phyloP scores from a whole-genome alignment of 495 filamentous ascomycete species.

The Collariella sp. region DNA sequence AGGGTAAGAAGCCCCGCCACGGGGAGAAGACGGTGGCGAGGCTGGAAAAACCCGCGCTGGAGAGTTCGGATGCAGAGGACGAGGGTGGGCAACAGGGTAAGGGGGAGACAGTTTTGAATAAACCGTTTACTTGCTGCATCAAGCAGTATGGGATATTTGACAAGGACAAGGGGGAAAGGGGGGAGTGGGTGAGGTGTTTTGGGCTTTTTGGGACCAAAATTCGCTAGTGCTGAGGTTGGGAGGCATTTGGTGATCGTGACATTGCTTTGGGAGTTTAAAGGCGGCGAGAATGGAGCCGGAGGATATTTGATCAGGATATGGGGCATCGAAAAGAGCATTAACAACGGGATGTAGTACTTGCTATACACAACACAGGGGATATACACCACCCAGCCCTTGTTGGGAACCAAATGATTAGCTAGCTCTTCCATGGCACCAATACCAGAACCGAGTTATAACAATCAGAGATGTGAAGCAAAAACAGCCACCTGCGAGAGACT shows the following conservation, averaged over 20 bases:
- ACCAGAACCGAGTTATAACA: too few species aligned
- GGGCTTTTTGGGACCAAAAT: conserved; percentile 50
- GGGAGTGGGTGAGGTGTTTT: conserved; percentile 45
- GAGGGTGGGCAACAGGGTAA: not conserved
- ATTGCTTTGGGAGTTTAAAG: too few species aligned
- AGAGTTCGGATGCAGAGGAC: conserved; percentile 22
- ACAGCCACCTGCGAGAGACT: not conserved
- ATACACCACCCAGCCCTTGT: too few species aligned
- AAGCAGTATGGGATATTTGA: conserved; percentile 50
- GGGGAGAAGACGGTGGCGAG: not conserved
- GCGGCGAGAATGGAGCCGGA: too few species aligned
- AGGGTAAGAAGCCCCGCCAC: not conserved
- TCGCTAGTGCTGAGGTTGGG: not conserved
- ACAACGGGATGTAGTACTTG: too few species aligned
- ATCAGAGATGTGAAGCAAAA: not conserved
- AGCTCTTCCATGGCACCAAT: too few species aligned
- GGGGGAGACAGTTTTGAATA: conserved; percentile 28
- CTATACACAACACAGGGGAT: too few species aligned
- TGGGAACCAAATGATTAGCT: too few species aligned
- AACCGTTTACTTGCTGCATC: conserved; percentile 53
- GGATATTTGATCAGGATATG: too few species aligned
- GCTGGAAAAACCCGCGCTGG: conserved; percentile 13
- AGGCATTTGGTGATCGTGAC: too few species aligned
- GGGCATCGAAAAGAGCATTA: too few species aligned
- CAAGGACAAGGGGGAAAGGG: conserved; percentile 26